Percentiles rank a stretch among this genome's conserved stretches.
These are phyloP conservation scores for Cyphellophora europaea DNA, from an alignment of 2,329 filamentous ascomycete species.

Conservation along the genomic window DNA sequence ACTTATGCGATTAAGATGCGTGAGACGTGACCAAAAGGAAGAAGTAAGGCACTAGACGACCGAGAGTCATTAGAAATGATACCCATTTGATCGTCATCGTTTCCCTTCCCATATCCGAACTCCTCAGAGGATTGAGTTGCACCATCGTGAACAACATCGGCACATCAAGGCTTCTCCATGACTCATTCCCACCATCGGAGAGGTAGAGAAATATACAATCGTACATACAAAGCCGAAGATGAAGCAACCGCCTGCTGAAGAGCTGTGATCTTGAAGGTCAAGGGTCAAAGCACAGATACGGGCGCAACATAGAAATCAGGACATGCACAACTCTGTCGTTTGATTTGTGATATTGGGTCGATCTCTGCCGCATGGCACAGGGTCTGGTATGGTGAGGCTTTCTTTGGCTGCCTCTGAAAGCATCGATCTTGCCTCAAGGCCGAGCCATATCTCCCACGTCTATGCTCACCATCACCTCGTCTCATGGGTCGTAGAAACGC, in stretches of 20 bases:
- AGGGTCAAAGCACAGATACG: conserved; percentile 60
- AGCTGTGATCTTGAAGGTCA: conserved; percentile 52
- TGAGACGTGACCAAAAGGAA: conserved; percentile 2
- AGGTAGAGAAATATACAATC: conserved; percentile 28
- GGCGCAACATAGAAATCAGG: conserved; percentile 53
- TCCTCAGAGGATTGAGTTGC: no score
- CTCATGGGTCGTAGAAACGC: no score
- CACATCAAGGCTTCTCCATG: conserved; percentile 38
- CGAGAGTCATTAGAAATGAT: conserved; percentile 16
- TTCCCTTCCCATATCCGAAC: background rate
- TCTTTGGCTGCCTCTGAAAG: no score
- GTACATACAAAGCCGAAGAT: conserved; percentile 27
- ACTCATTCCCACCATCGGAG: conserved; percentile 30
- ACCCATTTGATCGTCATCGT: conserved; percentile 6
- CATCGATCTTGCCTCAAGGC: no score
- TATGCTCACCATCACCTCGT: no score
- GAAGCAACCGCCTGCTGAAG: conserved; percentile 47
- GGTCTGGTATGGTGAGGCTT: no score
- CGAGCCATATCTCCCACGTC: no score
- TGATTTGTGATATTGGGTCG: conserved; percentile 1
- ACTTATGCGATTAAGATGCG: conserved; percentile 2
- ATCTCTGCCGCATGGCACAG: no score
- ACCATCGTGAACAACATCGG: no score
- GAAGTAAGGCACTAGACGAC: conserved; percentile 9
- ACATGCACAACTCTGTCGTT: conserved; percentile 3